phyloP scores from a whole-genome alignment of 2,329 filamentous ascomycete genomes.

The Nigrospora oryzae region DNA sequence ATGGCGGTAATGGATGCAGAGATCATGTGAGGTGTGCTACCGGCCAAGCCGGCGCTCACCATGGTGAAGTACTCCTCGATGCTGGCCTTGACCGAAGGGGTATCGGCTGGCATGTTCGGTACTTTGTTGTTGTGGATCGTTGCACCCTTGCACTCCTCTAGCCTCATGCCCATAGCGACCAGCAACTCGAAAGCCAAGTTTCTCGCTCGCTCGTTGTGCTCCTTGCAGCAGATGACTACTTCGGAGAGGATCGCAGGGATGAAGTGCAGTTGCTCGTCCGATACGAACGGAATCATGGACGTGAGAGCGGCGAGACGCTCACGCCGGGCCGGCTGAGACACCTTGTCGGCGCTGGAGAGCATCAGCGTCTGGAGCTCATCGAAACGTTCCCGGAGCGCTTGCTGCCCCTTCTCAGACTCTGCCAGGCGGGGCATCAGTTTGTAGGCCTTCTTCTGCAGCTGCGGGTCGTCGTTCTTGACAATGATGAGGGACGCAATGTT shows the following conservation, averaged over 20 bases:
- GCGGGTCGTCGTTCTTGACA: conserved; percentile 73
- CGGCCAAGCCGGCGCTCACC: conserved; percentile 91
- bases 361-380: conserved; percentile 76
- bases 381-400: conserved; percentile 69
- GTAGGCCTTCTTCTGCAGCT: conserved; percentile 98
- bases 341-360: conserved; percentile 71
- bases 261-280: conserved; percentile 76
- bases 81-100: conserved; percentile 67
- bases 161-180: conserved; percentile 78
- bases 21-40: conserved; percentile 92
- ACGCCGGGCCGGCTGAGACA: conserved; percentile 74
- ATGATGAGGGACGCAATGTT: conserved; percentile 79
- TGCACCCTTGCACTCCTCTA: conserved; percentile 57
- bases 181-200: conserved; percentile 85
- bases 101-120: conserved; percentile 75
- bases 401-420: conserved; percentile 67
- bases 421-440: conserved; percentile 90
- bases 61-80: conserved; percentile 97
- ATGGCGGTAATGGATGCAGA: conserved; percentile 94
- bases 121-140: conserved; percentile 81
- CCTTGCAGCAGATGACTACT: conserved; percentile 93
- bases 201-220: conserved; percentile 91
- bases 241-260: conserved; percentile 87
- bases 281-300: conserved; percentile 71
- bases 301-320: conserved; percentile 79